phyloP scores from a whole-genome alignment of 306 rosid genomes.

The Alnus rubra region DNA sequence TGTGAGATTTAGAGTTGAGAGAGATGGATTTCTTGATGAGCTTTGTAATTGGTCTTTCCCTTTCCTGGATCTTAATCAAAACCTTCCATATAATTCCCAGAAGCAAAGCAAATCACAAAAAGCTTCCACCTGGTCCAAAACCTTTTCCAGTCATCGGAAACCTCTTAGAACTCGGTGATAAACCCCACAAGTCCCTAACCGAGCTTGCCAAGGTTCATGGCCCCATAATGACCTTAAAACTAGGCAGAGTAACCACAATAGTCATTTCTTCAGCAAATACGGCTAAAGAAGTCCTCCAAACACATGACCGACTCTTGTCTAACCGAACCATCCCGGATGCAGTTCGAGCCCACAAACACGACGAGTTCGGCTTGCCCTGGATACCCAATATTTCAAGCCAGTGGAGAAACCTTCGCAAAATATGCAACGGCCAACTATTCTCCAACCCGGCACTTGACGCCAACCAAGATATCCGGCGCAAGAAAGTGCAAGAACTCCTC shows the following conservation, averaged over 20 bases:
- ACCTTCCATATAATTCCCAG: slow-evolving; percentile 6
- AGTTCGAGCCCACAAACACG: slow-evolving; percentile 28
- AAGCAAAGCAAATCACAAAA: background rate
- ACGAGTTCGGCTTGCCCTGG: slow-evolving; percentile 33
- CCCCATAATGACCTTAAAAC: slow-evolving; percentile 47
- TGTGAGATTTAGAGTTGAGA: background rate
- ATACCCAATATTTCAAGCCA: slow-evolving; percentile 22
- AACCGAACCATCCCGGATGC: slow-evolving; percentile 39
- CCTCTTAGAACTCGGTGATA: slow-evolving; percentile 48
- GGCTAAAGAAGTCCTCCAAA: slow-evolving; percentile 46
- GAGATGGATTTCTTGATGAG: slow-evolving; percentile 18
- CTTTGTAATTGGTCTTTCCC: background rate
- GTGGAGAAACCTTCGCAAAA: slow-evolving; percentile 47
- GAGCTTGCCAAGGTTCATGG: slow-evolving; percentile 38
- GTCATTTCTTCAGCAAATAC: slow-evolving; percentile 42
- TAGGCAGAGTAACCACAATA: slow-evolving; percentile 49
- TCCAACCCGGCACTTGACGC: slow-evolving; percentile 42
- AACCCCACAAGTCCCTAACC: slow-evolving; percentile 50
- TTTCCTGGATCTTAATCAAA: slow-evolving; percentile 22
- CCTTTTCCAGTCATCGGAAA: slow-evolving; percentile 51
- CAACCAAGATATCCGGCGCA: slow-evolving; percentile 3
- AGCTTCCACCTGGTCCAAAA: slow-evolving; percentile 56
- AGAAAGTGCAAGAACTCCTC: slow-evolving; percentile 33
- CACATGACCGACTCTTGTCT: slow-evolving; percentile 41
- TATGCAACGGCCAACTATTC: slow-evolving; percentile 38